Conservation (phyloP, 805 yeast genomes). For the Metschnikowia lochheadii region DNA sequence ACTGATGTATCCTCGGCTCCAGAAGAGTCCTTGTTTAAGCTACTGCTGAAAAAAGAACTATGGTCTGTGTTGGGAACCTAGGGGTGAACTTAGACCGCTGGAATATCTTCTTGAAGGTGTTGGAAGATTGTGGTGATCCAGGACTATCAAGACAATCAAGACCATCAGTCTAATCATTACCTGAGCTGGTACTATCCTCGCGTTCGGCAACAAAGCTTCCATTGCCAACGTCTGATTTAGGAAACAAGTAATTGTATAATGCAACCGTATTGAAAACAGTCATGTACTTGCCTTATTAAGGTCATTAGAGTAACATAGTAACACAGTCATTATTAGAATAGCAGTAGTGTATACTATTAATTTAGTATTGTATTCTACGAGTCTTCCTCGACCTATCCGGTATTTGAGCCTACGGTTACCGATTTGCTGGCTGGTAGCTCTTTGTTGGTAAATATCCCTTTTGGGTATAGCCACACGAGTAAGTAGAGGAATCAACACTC, state of each 20-base stretch:
- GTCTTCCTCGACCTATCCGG: too few relatives aligned
- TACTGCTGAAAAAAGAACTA: not conserved
- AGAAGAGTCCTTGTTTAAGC: not conserved
- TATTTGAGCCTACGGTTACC: too few relatives aligned
- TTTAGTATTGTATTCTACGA: too few relatives aligned
- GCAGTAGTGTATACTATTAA: too few relatives aligned
- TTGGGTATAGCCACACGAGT: too few relatives aligned
- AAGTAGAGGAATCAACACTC: too few relatives aligned
- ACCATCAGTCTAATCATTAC: constrained; percentile 24
- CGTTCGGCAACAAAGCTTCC: not conserved
- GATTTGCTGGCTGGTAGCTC: too few relatives aligned
- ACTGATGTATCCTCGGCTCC: not conserved
- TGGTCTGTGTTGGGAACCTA: not conserved
- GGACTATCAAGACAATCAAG: not conserved
- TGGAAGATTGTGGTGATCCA: constrained; percentile 1
- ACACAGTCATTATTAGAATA: too few relatives aligned
- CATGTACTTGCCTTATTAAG: too few relatives aligned
- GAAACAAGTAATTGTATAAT: constrained; percentile 59
- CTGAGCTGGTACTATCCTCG: not conserved
- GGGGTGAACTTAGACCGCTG: not conserved
- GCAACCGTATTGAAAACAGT: too few relatives aligned
- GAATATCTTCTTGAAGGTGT: not conserved
- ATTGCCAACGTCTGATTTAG: constrained; percentile 33
- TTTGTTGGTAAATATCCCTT: too few relatives aligned
- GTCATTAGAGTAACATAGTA: too few relatives aligned